These are phyloP conservation scores for Globisporangium rhizosaccharum DNA, from an alignment of 352 stramenopile species.

Conservation along the genomic window DNA sequence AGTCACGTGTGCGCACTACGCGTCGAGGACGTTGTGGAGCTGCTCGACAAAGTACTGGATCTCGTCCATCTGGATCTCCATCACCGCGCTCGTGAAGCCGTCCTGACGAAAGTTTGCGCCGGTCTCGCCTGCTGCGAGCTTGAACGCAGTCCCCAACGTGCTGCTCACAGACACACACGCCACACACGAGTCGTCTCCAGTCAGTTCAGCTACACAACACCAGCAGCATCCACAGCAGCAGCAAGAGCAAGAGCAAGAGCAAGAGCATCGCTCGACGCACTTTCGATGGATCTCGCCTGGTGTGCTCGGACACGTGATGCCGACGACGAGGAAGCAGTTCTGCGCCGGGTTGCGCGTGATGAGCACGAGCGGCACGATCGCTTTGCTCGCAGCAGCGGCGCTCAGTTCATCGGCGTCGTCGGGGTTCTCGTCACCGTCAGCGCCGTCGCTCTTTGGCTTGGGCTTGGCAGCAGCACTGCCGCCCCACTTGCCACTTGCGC, in stretches of 20 bases:
- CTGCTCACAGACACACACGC: conserved; percentile 21
- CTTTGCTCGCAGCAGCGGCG: conserved; percentile 24
- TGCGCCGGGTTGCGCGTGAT: conserved; percentile 85
- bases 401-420: conserved; percentile 20
- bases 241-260: background rate
- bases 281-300: conserved; percentile 86
- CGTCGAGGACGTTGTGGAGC: conserved; percentile 89
- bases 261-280: conserved; percentile 30
- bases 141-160: conserved; percentile 92
- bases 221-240: background rate
- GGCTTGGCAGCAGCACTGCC: conserved; percentile 26
- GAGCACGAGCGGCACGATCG: conserved; percentile 72
- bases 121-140: conserved; percentile 90
- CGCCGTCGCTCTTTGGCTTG: conserved; percentile 19
- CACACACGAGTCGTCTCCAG: conserved; percentile 12
- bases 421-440: conserved; percentile 18
- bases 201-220: background rate
- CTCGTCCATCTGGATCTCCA: conserved; percentile 93
- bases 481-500: conserved; percentile 93
- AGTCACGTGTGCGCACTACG: conserved; percentile 22
- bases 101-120: conserved; percentile 92
- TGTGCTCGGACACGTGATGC: conserved; percentile 90
- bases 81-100: conserved; percentile 94
- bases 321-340: conserved; percentile 93
- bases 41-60: conserved; percentile 96